Base-by-base conservation (phyloP, 2,329 filamentous ascomycete genomes). In the Teratosphaeria epicoccoides region DNA sequence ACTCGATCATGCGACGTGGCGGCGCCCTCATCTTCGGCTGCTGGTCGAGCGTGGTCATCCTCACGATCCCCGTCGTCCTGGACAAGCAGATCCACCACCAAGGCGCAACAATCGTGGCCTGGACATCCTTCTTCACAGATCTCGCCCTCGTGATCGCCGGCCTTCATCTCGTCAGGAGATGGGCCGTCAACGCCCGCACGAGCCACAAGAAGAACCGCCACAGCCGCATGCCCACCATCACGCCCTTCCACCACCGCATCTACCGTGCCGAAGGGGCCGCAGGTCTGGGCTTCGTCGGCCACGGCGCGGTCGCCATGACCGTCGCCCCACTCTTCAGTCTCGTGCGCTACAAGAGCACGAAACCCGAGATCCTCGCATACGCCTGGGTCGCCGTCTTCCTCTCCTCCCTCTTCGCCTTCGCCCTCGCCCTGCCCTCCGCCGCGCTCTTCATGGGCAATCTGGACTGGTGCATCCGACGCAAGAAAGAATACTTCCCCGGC, bases 371-470 rank as follows among this genome's bases (percentile, higher is more conserved):
- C 11, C 54, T 56, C 28, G 52, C 51, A 7, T 56, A 51, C 24
- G 50, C 44, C 2, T 56, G 53, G 50, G 47, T 52, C 11, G 47
- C 51, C 1, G 56, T 54, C 17, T 56, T 58, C 54, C 28, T 50
- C 25, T 46, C 49, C 1, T 50, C 46, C 2, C 44, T 56, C 43
- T 49, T 52, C n/a, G 43, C 54, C 10, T 29, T 57, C 2, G 54
- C 49, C 11, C 47, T 58, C 45, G 40, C 44, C 7, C 47, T 57
- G 11, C 56, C 56, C 12, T 48, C 52, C 10, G 52, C 49, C 7
- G 50, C 47, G 17, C 44, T 58, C n/a, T 58, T 58, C 50, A 53
- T 58, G 28, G 23, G 29, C 4, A 54, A 52, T 20, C 40, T 58
- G 14, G 20, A 52, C 14, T 58, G 56, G 44, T 57, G 54, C 40